These are phyloP conservation scores for Senna tora DNA, from an alignment of 306 rosid genomes.

Conservation along the genomic window DNA sequence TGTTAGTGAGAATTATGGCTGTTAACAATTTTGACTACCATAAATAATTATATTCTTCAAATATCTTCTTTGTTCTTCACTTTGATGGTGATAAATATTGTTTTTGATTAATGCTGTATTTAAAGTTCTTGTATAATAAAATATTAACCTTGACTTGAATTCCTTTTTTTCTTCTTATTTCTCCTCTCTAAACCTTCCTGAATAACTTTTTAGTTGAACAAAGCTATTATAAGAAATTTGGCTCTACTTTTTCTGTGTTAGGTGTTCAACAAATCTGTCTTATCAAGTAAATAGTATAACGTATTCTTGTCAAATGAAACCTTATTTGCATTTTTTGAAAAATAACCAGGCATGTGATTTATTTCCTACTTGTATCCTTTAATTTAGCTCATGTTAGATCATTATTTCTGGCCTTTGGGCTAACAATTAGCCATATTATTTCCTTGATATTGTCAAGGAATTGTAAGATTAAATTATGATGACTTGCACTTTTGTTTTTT, in stretches of 20 bases:
- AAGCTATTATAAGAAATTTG: background rate
- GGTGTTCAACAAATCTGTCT: background rate
- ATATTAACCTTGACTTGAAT: background rate
- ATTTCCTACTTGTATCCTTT: background rate
- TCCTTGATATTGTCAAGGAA: background rate
- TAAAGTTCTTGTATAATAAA: background rate
- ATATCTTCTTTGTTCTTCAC: slow-evolving; percentile 9
- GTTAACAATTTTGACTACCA: background rate
- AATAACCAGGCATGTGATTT: background rate
- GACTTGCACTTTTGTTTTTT: background rate
- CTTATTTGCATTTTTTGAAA: background rate
- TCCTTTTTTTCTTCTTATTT: background rate
- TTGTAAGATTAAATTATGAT: background rate
- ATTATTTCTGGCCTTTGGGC: background rate
- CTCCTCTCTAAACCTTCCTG: background rate
- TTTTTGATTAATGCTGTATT: background rate
- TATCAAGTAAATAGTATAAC: background rate
- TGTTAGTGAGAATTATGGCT: background rate
- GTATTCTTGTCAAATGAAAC: background rate
- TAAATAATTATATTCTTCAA: slow-evolving; percentile 6
- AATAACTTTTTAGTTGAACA: background rate
- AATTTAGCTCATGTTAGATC: background rate
- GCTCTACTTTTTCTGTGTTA: background rate
- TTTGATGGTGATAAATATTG: background rate
- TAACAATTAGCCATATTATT: background rate